Evolutionary conservation across 2,329 filamentous ascomycete genomes (phyloP), one percentile per base, ranked within the genome.

Genomic region (Raffaelea deltoideospora): DNA sequence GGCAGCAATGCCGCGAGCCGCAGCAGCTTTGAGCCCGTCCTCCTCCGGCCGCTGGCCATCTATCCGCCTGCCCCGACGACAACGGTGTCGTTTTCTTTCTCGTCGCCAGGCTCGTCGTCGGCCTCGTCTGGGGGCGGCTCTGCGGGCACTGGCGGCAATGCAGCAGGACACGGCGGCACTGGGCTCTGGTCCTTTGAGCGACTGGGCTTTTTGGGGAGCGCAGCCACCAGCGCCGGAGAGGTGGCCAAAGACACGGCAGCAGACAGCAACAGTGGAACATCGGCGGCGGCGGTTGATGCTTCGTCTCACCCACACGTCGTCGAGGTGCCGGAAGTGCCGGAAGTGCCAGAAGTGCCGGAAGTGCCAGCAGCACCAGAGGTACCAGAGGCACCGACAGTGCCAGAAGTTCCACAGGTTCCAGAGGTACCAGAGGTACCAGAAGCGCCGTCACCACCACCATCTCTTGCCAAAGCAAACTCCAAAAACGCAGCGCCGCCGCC

Each of bases 111-210:
- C n/a, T n/a, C n/a, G n/a, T n/a, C n/a, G n/a, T n/a, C n/a, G n/a
- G n/a, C n/a, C n/a, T n/a, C n/a, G n/a, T n/a, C n/a, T n/a, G n/a
- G n/a, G n/a, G n/a, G n/a, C n/a, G n/a, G n/a, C n/a, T n/a, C n/a
- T n/a, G n/a, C n/a, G n/a, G n/a, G n/a, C 15, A 20, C 3, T 14
- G 27, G 11, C 26, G 29, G 19, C 22, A 29, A n/a, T 4, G 21
- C 14, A 33, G 13, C 18, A 28, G 7, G 31, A 1, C 35, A 35
- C 1, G 37, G 30, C 20, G 40, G 38, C 29, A 35, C 41, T 33
- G 67, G 69, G 18, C 55, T 75, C 5, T 75, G 70, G 70, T 70
- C 70, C 0, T 75, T 75, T 46, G 62, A 65, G n/a, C 55, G 59
- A 26, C 57, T 63, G 19, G 46, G 53, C 13, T 52, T 48, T 38